phyloP scores from a whole-genome alignment of 2,329 filamentous ascomycete genomes.

The Aureobasidium sp. region DNA sequence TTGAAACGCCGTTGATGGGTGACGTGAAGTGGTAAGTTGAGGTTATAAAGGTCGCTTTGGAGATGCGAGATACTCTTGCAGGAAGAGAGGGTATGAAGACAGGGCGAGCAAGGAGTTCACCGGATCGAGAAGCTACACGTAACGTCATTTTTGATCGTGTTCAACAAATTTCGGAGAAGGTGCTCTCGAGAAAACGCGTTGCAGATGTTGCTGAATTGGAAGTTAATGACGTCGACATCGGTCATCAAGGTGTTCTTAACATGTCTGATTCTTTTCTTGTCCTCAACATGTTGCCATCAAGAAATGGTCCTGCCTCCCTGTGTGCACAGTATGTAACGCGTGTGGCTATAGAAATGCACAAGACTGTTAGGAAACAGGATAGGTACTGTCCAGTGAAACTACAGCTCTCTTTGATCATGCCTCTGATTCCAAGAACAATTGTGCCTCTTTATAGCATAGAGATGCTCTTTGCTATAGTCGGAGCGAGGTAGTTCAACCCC shows the following conservation, averaged over 20 bases:
- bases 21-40: not conserved
- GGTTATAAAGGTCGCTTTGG: slow-evolving; percentile 1
- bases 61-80: not conserved
- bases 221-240: not conserved
- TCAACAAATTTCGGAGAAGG: not conserved
- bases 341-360: too few species aligned
- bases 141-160: slow-evolving; percentile 1
- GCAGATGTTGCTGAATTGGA: not conserved
- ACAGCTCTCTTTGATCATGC: too few species aligned
- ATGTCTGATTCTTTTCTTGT: too few species aligned
- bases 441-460: too few species aligned
- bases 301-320: not conserved
- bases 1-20: not conserved
- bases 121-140: not conserved
- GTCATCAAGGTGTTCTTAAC: not conserved
- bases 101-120: not conserved
- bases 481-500: too few species aligned
- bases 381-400: too few species aligned
- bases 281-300: not conserved
- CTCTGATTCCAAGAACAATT: too few species aligned
- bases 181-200: not conserved
- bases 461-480: too few species aligned
- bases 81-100: not conserved
- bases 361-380: too few species aligned
- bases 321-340: too few species aligned